phyloP scores from a whole-genome alignment of 1,284 basidiomycete species.

The Rhodotorula sp. region DNA sequence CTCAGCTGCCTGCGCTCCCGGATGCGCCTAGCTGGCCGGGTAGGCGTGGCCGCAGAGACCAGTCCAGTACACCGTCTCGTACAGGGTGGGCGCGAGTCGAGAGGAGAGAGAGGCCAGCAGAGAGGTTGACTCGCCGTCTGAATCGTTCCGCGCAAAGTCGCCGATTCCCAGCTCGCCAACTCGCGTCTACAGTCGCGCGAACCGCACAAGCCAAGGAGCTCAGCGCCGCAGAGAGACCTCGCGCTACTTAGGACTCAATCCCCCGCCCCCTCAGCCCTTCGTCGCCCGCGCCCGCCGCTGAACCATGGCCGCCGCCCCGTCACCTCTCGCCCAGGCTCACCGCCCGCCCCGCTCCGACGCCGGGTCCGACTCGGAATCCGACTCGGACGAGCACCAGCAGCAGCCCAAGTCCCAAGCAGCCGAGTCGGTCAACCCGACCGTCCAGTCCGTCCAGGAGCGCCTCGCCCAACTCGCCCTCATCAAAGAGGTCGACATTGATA shows the following conservation, averaged over 20 bases:
- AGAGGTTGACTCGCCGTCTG: neutral
- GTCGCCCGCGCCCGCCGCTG: neutral
- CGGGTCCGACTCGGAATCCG: slow-evolving; percentile 7
- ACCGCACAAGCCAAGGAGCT: too few relatives aligned
- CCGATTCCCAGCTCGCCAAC: too few relatives aligned
- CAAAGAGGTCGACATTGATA: slow-evolving; percentile 42
- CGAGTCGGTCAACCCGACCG: slow-evolving; percentile 4
- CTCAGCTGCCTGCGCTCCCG: too few relatives aligned
- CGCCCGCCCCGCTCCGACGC: slow-evolving; percentile 22
- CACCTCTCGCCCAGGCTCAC: slow-evolving; percentile 31
- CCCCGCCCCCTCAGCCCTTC: neutral
- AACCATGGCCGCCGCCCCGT: slow-evolving; percentile 29
- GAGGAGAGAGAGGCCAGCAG: too few relatives aligned
- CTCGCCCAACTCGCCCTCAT: slow-evolving; percentile 29
- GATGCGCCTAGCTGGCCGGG: too few relatives aligned
- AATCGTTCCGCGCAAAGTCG: neutral
- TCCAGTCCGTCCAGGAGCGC: slow-evolving; percentile 3
- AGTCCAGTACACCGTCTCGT: too few relatives aligned
- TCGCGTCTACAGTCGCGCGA: too few relatives aligned
- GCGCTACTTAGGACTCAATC: neutral
- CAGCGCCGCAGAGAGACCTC: too few relatives aligned
- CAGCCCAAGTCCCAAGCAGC: neutral
- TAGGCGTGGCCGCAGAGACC: too few relatives aligned
- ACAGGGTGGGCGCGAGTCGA: neutral
- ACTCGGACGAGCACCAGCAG: slow-evolving; percentile 10